phyloP scores from a whole-genome alignment of 768 basidiomycete species.

The Rossbeevera mucosa region DNA sequence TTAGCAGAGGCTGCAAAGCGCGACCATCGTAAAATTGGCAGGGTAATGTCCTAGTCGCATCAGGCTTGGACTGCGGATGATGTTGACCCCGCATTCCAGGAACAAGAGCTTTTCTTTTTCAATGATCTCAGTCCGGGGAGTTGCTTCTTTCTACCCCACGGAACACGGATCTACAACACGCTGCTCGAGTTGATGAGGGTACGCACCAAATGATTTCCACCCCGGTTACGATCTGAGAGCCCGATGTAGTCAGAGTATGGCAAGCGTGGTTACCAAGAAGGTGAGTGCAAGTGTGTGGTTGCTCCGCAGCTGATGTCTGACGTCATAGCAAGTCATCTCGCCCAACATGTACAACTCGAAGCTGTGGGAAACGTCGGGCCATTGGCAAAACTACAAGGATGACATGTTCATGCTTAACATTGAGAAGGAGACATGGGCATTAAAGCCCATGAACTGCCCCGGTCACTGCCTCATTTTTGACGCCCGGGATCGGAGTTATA shows the following conservation, averaged over 20 bases:
- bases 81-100: slow-evolving; percentile 36
- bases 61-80: not conserved
- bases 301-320: slow-evolving; percentile 6
- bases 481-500: slow-evolving; percentile 88
- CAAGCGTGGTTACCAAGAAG: slow-evolving; percentile 94
- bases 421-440: slow-evolving; percentile 93
- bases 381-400: slow-evolving; percentile 97
- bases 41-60: slow-evolving; percentile 38
- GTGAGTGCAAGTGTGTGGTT: slow-evolving; percentile 31
- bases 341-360: slow-evolving; percentile 97
- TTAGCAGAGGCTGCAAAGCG: slow-evolving; percentile 97
- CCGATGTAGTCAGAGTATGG: slow-evolving; percentile 74
- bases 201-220: slow-evolving; percentile 27
- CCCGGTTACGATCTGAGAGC: not conserved
- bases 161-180: slow-evolving; percentile 93
- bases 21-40: slow-evolving; percentile 95
- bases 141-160: slow-evolving; percentile 96
- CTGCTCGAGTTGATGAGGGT: slow-evolving; percentile 89
- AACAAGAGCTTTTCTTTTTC: slow-evolving; percentile 99
- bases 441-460: slow-evolving; percentile 99
- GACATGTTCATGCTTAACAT: slow-evolving; percentile 95
- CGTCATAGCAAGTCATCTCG: slow-evolving; percentile 67
- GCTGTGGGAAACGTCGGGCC: slow-evolving; percentile 97
- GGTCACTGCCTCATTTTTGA: slow-evolving; percentile 97
- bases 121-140: slow-evolving; percentile 94